phyloP scores from a whole-genome alignment of 1,284 basidiomycete genomes.

The Limonomyces culmigenus region DNA sequence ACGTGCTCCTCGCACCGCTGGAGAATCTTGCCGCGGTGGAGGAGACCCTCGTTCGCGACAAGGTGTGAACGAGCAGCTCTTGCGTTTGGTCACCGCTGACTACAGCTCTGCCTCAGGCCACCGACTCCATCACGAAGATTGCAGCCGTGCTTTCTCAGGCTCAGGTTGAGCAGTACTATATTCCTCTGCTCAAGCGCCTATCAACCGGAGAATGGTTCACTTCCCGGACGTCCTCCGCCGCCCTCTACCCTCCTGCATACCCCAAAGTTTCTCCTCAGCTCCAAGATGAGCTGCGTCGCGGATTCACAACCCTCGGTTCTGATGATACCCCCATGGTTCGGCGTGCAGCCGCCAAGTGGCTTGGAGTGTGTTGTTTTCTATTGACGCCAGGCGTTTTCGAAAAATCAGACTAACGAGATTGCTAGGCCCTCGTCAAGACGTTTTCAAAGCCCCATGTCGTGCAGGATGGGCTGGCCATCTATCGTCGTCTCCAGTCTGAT shows the following conservation, averaged over 20 bases:
- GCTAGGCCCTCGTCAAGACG: conserved; percentile 62
- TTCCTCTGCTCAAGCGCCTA: conserved; percentile 83
- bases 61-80: conserved; percentile 31
- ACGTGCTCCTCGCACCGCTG: conserved; percentile 81
- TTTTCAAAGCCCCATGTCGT: conserved; percentile 69
- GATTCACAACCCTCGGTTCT: conserved; percentile 69
- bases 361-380: conserved; percentile 54
- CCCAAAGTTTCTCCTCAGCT: conserved; percentile 53
- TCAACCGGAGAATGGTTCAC: conserved; percentile 98
- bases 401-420: conserved; percentile 6
- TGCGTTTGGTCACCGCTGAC: background rate
- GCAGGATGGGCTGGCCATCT: conserved; percentile 82
- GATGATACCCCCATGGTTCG: conserved; percentile 99
- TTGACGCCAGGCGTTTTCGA: conserved; percentile 1
- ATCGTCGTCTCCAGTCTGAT: conserved; percentile 87
- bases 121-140: conserved; percentile 92
- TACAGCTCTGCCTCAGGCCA: conserved; percentile 41
- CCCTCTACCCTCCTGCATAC: conserved; percentile 91
- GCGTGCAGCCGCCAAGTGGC: conserved; percentile 90
- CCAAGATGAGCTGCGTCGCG: conserved; percentile 84
- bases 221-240: conserved; percentile 91
- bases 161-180: conserved; percentile 84
- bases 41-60: conserved; percentile 96
- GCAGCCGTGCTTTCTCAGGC: conserved; percentile 61
- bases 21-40: conserved; percentile 96